Conservation (phyloP, 2,329 filamentous ascomycete species). For the Fusarium sublunatum region DNA sequence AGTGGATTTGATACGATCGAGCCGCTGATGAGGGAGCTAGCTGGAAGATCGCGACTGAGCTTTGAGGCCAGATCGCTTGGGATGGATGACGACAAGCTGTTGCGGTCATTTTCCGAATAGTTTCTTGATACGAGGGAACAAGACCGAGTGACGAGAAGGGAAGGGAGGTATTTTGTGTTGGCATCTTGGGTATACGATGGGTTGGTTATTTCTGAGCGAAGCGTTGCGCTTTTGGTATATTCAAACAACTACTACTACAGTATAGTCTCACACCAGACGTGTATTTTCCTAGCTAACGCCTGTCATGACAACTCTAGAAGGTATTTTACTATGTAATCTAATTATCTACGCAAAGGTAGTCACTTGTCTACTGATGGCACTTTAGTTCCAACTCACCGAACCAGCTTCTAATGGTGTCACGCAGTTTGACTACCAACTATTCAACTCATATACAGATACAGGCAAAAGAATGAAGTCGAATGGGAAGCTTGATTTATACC, state of each 20-base stretch:
- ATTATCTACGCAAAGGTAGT: background rate
- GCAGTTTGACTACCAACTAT: background rate
- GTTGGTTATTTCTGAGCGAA: conserved; percentile 18
- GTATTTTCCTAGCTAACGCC: conserved; percentile 37
- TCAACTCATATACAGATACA: too few species aligned
- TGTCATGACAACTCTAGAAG: conserved; percentile 34
- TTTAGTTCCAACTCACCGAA: background rate
- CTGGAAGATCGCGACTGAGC: conserved; percentile 46
- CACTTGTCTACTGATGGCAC: background rate
- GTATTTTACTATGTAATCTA: conserved; percentile 9
- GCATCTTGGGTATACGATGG: background rate
- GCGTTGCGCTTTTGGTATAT: conserved; percentile 28
- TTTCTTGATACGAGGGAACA: background rate
- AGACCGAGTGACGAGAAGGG: background rate
- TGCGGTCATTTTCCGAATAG: conserved; percentile 33
- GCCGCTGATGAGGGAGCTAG: conserved; percentile 59
- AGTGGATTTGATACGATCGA: conserved; percentile 56
- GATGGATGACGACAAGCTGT: conserved; percentile 35
- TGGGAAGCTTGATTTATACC: conserved; percentile 12
- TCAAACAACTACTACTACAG: conserved; percentile 19
- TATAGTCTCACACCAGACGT: conserved; percentile 38
- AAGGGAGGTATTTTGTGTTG: background rate
- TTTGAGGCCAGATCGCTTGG: conserved; percentile 45
- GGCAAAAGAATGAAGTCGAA: background rate
- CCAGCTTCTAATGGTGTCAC: background rate